Conservation (phyloP, 73 alveolate species). For the Uronychia binucleata region DNA sequence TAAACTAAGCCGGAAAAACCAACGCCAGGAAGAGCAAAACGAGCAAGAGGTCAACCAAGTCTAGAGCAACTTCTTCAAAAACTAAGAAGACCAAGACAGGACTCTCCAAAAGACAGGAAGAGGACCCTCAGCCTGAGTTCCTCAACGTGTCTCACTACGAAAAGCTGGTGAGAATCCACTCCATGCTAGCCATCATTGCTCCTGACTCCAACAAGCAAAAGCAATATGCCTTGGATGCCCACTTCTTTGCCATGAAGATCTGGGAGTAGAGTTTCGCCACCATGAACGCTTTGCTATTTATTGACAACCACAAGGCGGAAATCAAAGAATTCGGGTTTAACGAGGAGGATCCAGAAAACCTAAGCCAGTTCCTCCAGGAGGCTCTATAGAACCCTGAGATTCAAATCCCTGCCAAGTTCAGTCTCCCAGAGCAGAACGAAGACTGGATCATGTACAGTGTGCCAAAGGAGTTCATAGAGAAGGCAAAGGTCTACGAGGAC, state of each 20-base stretch:
- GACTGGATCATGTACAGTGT: constrained; percentile 82
- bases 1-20: constrained; percentile 54
- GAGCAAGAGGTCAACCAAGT: constrained; percentile 71
- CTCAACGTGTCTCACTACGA: constrained; percentile 96
- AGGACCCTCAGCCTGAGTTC: constrained; percentile 95
- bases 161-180: constrained; percentile 93
- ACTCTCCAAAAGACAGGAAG: constrained; percentile 91
- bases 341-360: constrained; percentile 73
- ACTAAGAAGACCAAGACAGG: constrained; percentile 88
- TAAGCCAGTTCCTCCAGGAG: constrained; percentile 72
- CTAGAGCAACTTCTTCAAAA: constrained; percentile 74
- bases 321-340: constrained; percentile 83
- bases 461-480: constrained; percentile 74
- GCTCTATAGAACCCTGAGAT: constrained; percentile 80
- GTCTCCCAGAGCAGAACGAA: constrained; percentile 80
- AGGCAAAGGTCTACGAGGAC: constrained; percentile 76
- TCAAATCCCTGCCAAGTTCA: constrained; percentile 68
- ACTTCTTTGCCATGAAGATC: constrained; percentile 83
- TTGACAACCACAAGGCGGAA: constrained; percentile 83
- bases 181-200: constrained; percentile 94
- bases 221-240: constrained; percentile 89
- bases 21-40: constrained; percentile 86
- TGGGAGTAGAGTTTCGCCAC: constrained; percentile 79
- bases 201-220: constrained; percentile 83
- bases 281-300: constrained; percentile 74